phyloP scores from a whole-genome alignment of 2,329 filamentous ascomycete species.

The Aspergillus neoniger region DNA sequence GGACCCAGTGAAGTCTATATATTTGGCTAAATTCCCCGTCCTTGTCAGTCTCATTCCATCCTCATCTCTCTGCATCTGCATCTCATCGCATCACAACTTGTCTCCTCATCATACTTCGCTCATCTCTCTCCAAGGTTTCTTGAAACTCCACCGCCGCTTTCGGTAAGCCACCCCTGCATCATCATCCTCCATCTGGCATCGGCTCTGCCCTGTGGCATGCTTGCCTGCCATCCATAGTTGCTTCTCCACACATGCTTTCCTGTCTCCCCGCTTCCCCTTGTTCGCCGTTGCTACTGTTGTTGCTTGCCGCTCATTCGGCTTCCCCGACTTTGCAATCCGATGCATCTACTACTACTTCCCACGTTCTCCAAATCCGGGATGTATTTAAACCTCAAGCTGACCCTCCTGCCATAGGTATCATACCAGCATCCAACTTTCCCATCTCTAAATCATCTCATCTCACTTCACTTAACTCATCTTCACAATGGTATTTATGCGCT shows the following conservation, averaged over 20 bases:
- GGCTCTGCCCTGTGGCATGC: not conserved
- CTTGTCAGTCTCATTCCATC: conserved; percentile 6
- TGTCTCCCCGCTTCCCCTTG: conserved; percentile 7
- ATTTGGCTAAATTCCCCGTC: conserved; percentile 19
- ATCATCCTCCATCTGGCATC: not conserved
- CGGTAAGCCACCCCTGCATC: conserved; percentile 9
- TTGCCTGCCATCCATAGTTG: not conserved
- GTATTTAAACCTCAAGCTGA: conserved; percentile 17
- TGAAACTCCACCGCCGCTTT: not conserved
- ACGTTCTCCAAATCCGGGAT: not conserved
- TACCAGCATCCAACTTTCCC: not conserved
- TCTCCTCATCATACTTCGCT: conserved; percentile 8
- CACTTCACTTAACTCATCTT: conserved; percentile 22
- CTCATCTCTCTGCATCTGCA: conserved; percentile 10
- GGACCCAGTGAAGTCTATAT: conserved; percentile 19
- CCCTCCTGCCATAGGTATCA: conserved; percentile 5
- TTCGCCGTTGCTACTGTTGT: conserved; percentile 2
- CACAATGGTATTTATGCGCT: conserved; percentile 66
- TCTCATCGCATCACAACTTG: conserved; percentile 1
- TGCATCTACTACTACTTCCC: not conserved
- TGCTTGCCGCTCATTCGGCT: conserved; percentile 1
- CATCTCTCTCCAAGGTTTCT: conserved; percentile 3
- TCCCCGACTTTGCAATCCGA: conserved; percentile 6
- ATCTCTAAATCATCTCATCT: not conserved
- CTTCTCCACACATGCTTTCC: conserved; percentile 1